A percentile compares a stretch with the other conserved stretches of the same genome.
These are phyloP conservation scores for Rhynchospora pubera DNA, from an alignment of 176 grass and related monocot species.

Conservation along the genomic window DNA sequence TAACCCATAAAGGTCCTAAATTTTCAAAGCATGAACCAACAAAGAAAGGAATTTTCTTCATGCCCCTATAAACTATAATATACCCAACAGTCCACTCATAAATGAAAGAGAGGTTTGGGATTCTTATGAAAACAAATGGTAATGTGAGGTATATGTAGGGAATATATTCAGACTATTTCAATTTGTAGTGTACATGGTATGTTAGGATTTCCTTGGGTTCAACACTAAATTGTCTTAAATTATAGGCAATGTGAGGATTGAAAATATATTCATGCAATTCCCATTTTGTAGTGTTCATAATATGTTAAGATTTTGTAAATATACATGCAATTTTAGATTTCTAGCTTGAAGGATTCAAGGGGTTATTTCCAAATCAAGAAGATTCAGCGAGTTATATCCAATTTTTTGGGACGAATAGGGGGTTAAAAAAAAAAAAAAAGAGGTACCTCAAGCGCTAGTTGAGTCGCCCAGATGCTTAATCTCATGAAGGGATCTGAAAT, in stretches of 20 bases:
- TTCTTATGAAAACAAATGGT: background rate
- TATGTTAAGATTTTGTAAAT: no score
- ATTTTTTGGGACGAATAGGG: no score
- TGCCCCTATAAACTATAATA: background rate
- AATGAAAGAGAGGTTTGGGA: background rate
- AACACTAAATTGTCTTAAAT: background rate
- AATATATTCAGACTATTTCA: background rate
- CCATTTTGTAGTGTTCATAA: no score
- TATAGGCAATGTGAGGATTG: background rate
- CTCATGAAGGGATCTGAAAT: conserved; percentile 60
- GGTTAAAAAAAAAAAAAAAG: background rate
- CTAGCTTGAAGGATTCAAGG: no score
- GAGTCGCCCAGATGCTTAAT: conserved; percentile 40
- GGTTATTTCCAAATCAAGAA: no score
- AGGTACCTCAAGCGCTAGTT: conserved; percentile 25
- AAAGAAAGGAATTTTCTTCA: background rate
- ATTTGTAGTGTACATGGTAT: background rate
- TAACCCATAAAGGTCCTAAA: background rate
- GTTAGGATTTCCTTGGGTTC: background rate
- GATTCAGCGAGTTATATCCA: no score
- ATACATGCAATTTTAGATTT: no score
- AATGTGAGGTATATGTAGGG: background rate
- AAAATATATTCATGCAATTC: no score
- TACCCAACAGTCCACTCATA: background rate
- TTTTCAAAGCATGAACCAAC: background rate